Evolutionary conservation across 2,329 filamentous ascomycete genomes (phyloP), one percentile per base, ranked within the genome.

Genomic region (Tricladium varicosporioides): DNA sequence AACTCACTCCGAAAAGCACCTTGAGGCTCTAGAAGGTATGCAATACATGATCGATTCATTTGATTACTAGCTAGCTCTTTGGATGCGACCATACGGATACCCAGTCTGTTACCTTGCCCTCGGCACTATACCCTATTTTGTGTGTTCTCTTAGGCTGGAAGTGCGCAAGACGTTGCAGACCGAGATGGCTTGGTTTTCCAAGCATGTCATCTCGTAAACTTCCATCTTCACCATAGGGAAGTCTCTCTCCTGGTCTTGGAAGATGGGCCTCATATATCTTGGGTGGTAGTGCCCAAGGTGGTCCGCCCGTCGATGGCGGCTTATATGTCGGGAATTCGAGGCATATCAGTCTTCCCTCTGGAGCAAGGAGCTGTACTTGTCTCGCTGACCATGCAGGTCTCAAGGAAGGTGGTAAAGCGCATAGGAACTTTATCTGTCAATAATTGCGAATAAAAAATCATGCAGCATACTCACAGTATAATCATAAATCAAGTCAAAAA

Each of bases 281-380:
- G 0, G 88, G 80, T 11, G 83, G 81, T 43, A 90, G 73, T 7
- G 85, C 84, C 79, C 83, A 92, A 1, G 91, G 91, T 11, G 91
- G 91, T 0, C 91, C 91, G 9, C 79, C 79, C 9, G 80, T 77
- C 10, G 76, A 77, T 9, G 86, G 80, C 44, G 83, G 78, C 70
- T 92, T 94, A 60, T 83, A 80, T 1, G 87, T 84, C 9, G 91
- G 91, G 70, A 88, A 95, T 70, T 96, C 91, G 60, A 96, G 80
- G 72, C 84, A 86, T 51, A 87, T 69, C 22, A 87, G 74, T 40
- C 78, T 74, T 18, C 83, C 82, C 64, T 69, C 66, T 5, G 75
- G 75, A 16, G 72, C 63, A 31, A 87, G 73, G 42, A 86, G 74
- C 42, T 78, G 68, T 13, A 73, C 65, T 71, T 82, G 80, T 54